These are phyloP conservation scores for Tieghemiomyces parasiticus DNA, from an alignment of 192 early-diverging fungal species.

Conservation along the genomic window DNA sequence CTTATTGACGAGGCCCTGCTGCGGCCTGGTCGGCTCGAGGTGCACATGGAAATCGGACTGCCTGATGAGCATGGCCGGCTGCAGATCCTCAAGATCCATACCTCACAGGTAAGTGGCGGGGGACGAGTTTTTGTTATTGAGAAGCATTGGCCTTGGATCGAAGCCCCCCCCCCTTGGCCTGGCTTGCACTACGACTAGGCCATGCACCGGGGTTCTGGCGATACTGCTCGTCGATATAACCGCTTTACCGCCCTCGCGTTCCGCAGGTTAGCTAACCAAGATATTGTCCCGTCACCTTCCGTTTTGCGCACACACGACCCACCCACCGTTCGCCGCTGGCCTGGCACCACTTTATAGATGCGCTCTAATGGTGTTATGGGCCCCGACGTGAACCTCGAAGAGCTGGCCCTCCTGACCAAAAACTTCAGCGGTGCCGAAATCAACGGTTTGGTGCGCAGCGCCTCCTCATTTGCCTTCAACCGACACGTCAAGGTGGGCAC, in stretches of 20 bases:
- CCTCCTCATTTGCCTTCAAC: conserved; percentile 91
- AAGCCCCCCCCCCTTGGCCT: too few species aligned
- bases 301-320: too few species aligned
- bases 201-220: too few species aligned
- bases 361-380: conserved; percentile 62
- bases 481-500: conserved; percentile 91
- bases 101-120: conserved; percentile 49
- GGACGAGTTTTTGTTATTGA: too few species aligned
- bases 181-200: too few species aligned
- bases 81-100: conserved; percentile 95
- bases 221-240: too few species aligned
- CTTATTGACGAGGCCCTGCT: conserved; percentile 97
- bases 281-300: too few species aligned
- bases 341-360: too few species aligned
- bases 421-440: conserved; percentile 98
- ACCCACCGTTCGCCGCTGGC: too few species aligned
- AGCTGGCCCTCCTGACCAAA: conserved; percentile 79
- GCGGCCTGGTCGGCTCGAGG: conserved; percentile 88
- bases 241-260: too few species aligned
- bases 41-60: conserved; percentile 90
- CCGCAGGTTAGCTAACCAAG: too few species aligned
- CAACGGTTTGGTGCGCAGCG: conserved; percentile 79
- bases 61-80: conserved; percentile 86
- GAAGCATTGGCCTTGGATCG: too few species aligned
- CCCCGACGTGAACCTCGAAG: conserved; percentile 61